Evolutionary conservation across 2,329 filamentous ascomycete genomes (phyloP).

Genomic region (Aspergillus nomiae): DNA sequence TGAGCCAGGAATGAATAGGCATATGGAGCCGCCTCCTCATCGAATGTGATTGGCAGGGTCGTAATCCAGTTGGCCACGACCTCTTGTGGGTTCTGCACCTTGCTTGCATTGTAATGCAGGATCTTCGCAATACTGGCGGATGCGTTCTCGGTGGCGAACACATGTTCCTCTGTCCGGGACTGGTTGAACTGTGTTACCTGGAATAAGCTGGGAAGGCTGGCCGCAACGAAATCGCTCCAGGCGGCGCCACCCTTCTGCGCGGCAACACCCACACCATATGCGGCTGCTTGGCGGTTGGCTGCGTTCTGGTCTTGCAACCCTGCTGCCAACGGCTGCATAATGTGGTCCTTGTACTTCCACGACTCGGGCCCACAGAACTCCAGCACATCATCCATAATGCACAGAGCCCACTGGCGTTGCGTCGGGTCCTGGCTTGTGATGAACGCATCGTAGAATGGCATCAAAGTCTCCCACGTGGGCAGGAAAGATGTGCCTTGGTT

Average conservation of each 20-base stretch:
- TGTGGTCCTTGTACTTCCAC: conserved; percentile 81
- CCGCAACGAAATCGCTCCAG: conserved; percentile 86
- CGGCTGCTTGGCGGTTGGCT: conserved; percentile 91
- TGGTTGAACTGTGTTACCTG: conserved; percentile 79
- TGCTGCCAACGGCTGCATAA: conserved; percentile 81
- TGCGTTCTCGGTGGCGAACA: conserved; percentile 96
- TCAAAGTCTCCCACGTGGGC: conserved; percentile 80
- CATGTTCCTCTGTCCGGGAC: conserved; percentile 85
- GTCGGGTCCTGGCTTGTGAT: conserved; percentile 79
- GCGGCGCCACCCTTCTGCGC: conserved; percentile 85
- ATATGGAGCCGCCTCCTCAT: conserved; percentile 96
- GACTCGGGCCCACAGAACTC: conserved; percentile 93
- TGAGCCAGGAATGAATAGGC: conserved; percentile 90
- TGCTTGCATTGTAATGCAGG: conserved; percentile 80
- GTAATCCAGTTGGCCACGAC: conserved; percentile 85
- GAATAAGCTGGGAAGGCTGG: conserved; percentile 79
- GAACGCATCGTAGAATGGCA: conserved; percentile 83
- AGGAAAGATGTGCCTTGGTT: conserved; percentile 86
- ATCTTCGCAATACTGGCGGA: conserved; percentile 97
- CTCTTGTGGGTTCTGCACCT: conserved; percentile 74
- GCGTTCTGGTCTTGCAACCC: conserved; percentile 85
- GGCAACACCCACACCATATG: conserved; percentile 93
- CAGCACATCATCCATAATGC: conserved; percentile 96
- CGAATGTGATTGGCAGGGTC: conserved; percentile 87
- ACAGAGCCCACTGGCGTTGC: conserved; percentile 97